Evolutionary conservation across 306 rosid species (phyloP), one percentile per base, ranked within the genome.

Genomic region (Cicer judaicum): DNA sequence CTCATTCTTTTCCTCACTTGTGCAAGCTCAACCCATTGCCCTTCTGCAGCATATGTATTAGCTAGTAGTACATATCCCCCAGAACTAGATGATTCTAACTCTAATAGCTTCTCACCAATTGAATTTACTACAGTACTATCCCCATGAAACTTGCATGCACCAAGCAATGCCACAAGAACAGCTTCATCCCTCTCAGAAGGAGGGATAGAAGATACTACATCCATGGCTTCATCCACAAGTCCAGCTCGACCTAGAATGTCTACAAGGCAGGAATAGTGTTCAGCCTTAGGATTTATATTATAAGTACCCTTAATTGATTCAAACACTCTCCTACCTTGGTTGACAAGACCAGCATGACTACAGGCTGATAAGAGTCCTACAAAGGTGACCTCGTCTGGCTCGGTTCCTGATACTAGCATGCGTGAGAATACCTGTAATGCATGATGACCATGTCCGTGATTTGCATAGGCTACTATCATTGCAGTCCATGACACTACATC

Each of bases 401-500:
- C 48, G 48, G 55, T 64, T 81, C 83, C 80, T 6, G 86, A 79
- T 64, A 68, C 18, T 61, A 84, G 41, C 86, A 87, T 81, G 78
- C 67, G 61, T 0, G 88, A 69, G 1, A 84, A 84, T 55, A 77
- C 64, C 44, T 81, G 84, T 24, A 87, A 65, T 6, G 86, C 90
- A 54, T 77, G 81, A 71, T 76, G 83, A 21, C 88, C 83, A 38
- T 76, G 80, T 42, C 90, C 86, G 39, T 84, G 86, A 46, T 76
- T 76, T 60, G 88, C 68, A 48, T 72, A 81, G 52, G 83, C 83
- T 29, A 79, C 75, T 68, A 81, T 76, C 79, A 84, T 81, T 9
- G 88, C 84, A 5, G 79, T 82, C 88, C 88, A 84, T 52, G 90
- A 84, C 29, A 82, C 81, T 46, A 66, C 72, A 79, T 81, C 85